Percentiles rank a stretch among this genome's conserved stretches.
These are phyloP conservation scores for Tricladium varicosporioides DNA, from an alignment of 2,329 filamentous ascomycete species.

Conservation along the genomic window DNA sequence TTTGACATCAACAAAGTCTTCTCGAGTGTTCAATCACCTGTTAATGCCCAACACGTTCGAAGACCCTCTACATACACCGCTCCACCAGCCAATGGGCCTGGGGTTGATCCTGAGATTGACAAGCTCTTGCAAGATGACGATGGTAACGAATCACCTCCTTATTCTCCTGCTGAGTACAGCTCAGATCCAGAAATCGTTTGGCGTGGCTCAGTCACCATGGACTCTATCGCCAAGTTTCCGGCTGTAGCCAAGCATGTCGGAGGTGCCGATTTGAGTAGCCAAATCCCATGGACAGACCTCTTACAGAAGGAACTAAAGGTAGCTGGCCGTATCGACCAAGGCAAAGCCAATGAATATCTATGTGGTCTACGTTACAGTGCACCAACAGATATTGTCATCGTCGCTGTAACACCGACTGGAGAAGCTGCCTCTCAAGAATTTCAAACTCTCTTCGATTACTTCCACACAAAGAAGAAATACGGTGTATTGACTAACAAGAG, in stretches of 20 bases:
- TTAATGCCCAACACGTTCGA: slow-evolving; percentile 43
- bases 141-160: slow-evolving; percentile 74
- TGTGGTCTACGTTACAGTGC: slow-evolving; percentile 80
- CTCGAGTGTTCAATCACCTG: slow-evolving; percentile 76
- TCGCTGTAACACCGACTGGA: slow-evolving; percentile 66
- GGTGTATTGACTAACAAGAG: slow-evolving; percentile 81
- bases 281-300: slow-evolving; percentile 70
- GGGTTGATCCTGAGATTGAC: slow-evolving; percentile 85
- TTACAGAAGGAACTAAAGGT: slow-evolving; percentile 70
- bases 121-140: slow-evolving; percentile 81
- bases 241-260: slow-evolving; percentile 81
- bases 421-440: slow-evolving; percentile 62
- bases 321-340: slow-evolving; percentile 76
- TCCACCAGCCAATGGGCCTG: slow-evolving; percentile 52
- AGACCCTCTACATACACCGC: slow-evolving; percentile 45
- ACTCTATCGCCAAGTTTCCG: slow-evolving; percentile 69
- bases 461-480: slow-evolving; percentile 76
- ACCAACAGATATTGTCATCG: slow-evolving; percentile 80
- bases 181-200: slow-evolving; percentile 72
- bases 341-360: slow-evolving; percentile 86
- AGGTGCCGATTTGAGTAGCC: slow-evolving; percentile 71
- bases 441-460: slow-evolving; percentile 81
- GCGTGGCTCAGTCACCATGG: slow-evolving; percentile 76
- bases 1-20: slow-evolving; percentile 89
- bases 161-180: slow-evolving; percentile 74